Conservation (phyloP, 495 filamentous ascomycete species). For the Saxophila tyrrhenica region DNA sequence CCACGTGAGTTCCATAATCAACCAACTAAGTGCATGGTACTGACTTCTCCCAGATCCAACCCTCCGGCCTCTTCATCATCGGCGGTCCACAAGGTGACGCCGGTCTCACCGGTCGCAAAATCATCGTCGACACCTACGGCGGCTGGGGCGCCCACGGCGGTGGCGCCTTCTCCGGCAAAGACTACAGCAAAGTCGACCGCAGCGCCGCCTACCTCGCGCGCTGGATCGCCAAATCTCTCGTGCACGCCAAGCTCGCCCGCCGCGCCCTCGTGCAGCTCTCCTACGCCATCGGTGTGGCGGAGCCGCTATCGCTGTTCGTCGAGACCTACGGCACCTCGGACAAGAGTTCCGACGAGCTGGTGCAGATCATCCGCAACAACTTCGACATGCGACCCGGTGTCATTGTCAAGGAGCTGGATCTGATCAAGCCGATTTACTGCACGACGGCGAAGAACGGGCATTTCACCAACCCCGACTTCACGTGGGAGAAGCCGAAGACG, state of each 20-base stretch:
- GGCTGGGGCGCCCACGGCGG: slow-evolving; percentile 99
- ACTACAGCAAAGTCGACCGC: slow-evolving; percentile 99
- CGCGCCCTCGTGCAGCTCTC: slow-evolving; percentile 93
- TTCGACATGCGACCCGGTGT: slow-evolving; percentile 96
- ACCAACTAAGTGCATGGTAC: not conserved
- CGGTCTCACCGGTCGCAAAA: slow-evolving; percentile 97
- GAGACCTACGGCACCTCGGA: slow-evolving; percentile 74
- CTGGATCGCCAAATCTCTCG: slow-evolving; percentile 98
- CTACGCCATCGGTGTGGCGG: slow-evolving; percentile 96
- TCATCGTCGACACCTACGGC: slow-evolving; percentile 99
- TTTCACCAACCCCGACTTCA: slow-evolving; percentile 97
- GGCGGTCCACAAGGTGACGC: slow-evolving; percentile 98
- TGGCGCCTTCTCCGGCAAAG: slow-evolving; percentile 99
- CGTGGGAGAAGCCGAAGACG: slow-evolving; percentile 95
- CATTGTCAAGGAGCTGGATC: slow-evolving; percentile 94
- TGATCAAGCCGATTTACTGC: slow-evolving; percentile 93
- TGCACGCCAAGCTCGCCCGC: slow-evolving; percentile 75
- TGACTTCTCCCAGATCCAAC: slow-evolving; percentile 58
- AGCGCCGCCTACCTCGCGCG: slow-evolving; percentile 94
- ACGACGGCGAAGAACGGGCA: slow-evolving; percentile 98
- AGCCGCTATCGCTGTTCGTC: slow-evolving; percentile 86
- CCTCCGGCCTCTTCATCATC: slow-evolving; percentile 96
- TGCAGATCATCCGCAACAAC: slow-evolving; percentile 85
- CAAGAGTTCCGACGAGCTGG: slow-evolving; percentile 66
- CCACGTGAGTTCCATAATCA: slow-evolving; percentile 49